phyloP scores from a whole-genome alignment of 352 stramenopile species.

The Phytophthora hybrid region DNA sequence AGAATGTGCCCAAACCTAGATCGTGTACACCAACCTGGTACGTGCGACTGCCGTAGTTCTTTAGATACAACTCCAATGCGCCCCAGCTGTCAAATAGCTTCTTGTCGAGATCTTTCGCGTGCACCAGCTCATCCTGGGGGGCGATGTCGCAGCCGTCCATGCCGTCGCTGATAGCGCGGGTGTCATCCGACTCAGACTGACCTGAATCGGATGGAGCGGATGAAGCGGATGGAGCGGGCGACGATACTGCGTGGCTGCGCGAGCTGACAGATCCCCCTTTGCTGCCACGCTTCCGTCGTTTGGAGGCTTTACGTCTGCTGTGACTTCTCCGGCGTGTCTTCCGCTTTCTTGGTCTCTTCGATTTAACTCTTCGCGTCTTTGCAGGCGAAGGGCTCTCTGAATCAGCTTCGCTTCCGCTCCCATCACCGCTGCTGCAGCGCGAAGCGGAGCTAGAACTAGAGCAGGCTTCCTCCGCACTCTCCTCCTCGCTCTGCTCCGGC shows the following conservation, averaged over 20 bases:
- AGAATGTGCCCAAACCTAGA: background rate
- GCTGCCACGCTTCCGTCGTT: background rate
- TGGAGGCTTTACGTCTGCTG: background rate
- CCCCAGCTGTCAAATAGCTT: background rate
- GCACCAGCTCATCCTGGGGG: background rate
- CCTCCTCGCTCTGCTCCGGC: background rate
- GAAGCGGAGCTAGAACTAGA: background rate
- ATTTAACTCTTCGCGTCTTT: background rate
- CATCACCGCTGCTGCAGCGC: background rate
- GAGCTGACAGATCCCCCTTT: background rate
- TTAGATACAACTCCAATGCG: background rate
- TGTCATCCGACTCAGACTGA: background rate
- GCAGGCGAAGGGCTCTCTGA: background rate
- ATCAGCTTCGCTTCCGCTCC: background rate
- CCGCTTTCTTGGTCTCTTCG: background rate
- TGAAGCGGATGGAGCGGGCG: background rate
- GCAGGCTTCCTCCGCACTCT: background rate
- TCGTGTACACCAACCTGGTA: background rate
- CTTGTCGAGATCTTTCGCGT: background rate
- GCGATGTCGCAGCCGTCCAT: background rate
- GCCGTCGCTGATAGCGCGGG: too few species aligned
- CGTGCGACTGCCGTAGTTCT: background rate
- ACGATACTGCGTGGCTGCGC: background rate
- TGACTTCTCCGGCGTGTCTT: too few species aligned
- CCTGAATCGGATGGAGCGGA: too few species aligned